A percentile compares a stretch with the other conserved stretches of the same genome.
These are phyloP conservation scores for Claviceps sp. DNA, from an alignment of 2,329 filamentous ascomycete genomes.

Conservation along the genomic window DNA sequence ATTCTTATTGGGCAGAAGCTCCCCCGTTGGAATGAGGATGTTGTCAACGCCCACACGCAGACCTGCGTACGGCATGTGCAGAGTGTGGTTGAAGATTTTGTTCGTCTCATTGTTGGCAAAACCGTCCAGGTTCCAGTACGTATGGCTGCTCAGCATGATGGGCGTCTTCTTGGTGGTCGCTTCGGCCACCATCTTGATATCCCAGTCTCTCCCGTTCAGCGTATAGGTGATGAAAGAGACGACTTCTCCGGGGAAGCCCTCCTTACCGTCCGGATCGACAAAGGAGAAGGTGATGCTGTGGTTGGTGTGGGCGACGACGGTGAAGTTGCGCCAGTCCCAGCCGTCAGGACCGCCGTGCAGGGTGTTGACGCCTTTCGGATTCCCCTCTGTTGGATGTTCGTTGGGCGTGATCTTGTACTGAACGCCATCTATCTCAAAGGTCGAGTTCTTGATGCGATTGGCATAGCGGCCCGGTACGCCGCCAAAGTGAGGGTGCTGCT, in stretches of 20 bases:
- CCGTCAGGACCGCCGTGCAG: constrained; percentile 58
- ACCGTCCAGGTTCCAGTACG: constrained; percentile 75
- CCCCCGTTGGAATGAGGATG: constrained; percentile 62
- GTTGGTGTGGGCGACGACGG: constrained; percentile 52
- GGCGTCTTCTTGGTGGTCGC: constrained; percentile 64
- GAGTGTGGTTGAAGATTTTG: constrained; percentile 54
- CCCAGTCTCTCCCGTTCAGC: constrained; percentile 51
- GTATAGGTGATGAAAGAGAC: constrained; percentile 63
- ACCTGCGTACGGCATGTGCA: constrained; percentile 60
- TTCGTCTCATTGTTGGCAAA: constrained; percentile 60
- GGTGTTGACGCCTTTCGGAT: constrained; percentile 45
- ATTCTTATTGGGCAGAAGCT: constrained; percentile 54
- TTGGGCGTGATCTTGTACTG: constrained; percentile 48
- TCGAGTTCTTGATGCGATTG: constrained; percentile 69
- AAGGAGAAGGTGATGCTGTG: constrained; percentile 64
- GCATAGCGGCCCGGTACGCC: constrained; percentile 65
- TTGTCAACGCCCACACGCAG: constrained; percentile 55
- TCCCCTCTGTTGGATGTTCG: constrained; percentile 40
- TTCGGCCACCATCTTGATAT: constrained; percentile 58
- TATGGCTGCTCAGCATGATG: constrained; percentile 64
- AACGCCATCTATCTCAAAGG: constrained; percentile 52
- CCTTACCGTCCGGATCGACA: constrained; percentile 56
- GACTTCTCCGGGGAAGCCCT: constrained; percentile 70
- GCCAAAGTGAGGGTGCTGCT: constrained; percentile 56
- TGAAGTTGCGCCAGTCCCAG: constrained; percentile 71